Base-by-base conservation (phyloP, 192 early-diverging fungal species). In the Entomortierella lignicola region DNA sequence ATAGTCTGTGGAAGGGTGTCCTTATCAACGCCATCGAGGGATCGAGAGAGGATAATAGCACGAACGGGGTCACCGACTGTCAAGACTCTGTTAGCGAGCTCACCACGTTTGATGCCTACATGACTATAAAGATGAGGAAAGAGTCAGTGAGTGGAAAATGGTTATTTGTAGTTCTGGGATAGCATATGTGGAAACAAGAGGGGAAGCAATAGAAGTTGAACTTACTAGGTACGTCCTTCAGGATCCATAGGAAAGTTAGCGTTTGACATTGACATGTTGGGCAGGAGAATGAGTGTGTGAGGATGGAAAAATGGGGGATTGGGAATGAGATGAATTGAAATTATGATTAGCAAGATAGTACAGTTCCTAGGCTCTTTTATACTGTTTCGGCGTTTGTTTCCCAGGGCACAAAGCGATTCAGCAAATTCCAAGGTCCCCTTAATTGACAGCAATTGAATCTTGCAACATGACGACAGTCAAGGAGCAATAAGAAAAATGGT, bases 41-140 rank as follows among this genome's bases (percentile, higher is more conserved):
- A 75, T 44, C 81, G 61, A 8, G 92, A 88, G 42, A 98, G 84
- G 39, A 72, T 71, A 8, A 77, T 81, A 7, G 94, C 94, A 29
- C 95, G 87, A 54, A 86, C 82, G 8, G 88, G 90, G 80, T 98
- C 94, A 32, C 95, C 95, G 30, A 98, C 96, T 0, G 94, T 96
- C 52, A 96, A 51, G 31, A 98, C 90, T 56, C 94, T 87, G 85
- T 96, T 95, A 21, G 94, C 92, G 11, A 95, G 91, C 72, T 98
- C 90, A 15, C 94, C 95, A 32, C 60, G 65, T 62, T 89, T 91
- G 11, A 91, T 82, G 70, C 90, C 93, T 25, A 97, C 84, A 68
- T 97, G 95, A 82, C 74, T 77, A 58, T 11, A 23, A 6, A 18
- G 0, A 34, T 10, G 20, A 30, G 13, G 11, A 6, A 30, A n/a